phyloP scores from a whole-genome alignment of 2,329 filamentous ascomycete species.

The Dactylonectria macrodidyma region DNA sequence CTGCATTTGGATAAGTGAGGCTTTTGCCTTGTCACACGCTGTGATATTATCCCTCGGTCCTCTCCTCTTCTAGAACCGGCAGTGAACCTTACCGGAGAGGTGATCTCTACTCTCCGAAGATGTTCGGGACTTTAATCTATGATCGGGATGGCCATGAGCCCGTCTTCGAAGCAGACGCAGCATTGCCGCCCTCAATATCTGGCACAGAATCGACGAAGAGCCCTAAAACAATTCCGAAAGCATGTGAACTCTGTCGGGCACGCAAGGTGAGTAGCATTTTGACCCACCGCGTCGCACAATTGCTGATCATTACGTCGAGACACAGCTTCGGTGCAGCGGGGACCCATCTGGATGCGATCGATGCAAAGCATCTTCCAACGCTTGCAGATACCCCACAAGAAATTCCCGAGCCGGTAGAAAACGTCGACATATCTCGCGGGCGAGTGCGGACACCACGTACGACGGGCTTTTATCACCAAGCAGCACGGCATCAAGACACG shows the following conservation, averaged over 20 bases:
- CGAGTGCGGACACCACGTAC: not conserved
- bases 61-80: not conserved
- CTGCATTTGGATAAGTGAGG: too few relatives aligned
- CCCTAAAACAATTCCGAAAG: not conserved
- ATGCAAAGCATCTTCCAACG: not conserved
- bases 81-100: not conserved
- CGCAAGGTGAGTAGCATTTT: not conserved
- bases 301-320: not conserved
- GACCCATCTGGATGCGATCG: slow-evolving; percentile 1
- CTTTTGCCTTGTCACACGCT: too few relatives aligned
- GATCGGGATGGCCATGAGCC: not conserved
- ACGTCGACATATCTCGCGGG: not conserved
- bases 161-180: not conserved
- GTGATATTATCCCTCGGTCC: too few relatives aligned
- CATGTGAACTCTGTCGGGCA: not conserved
- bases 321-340: not conserved
- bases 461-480: not conserved
- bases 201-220: not conserved
- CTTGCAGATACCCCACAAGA: not conserved
- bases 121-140: not conserved
- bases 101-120: not conserved
- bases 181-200: not conserved
- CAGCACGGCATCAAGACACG: not conserved
- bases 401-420: not conserved
- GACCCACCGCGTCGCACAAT: not conserved